Evolutionary conservation across 2,329 filamentous ascomycete species (phyloP).

Genomic region (Domatiomyces globalis): DNA sequence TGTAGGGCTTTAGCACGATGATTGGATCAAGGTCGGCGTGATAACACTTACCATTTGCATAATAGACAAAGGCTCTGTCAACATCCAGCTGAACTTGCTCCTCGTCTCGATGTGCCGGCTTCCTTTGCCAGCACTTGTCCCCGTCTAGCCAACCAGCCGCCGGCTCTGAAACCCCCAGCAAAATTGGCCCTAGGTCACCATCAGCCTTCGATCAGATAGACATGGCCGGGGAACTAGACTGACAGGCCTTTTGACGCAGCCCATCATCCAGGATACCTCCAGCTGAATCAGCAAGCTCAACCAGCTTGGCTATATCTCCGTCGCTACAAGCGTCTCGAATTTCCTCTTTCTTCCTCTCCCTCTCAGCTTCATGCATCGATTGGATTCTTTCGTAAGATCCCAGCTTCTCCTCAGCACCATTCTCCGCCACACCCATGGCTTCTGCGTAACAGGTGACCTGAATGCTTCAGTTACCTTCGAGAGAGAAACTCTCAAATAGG

Average conservation of each 20-base stretch:
- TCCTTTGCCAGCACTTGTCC: constrained; percentile 39
- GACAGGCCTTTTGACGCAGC: constrained; percentile 64
- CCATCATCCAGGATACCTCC: constrained; percentile 56
- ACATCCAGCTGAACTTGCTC: constrained; percentile 86
- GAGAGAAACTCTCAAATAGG: neutral
- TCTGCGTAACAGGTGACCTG: neutral
- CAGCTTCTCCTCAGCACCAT: neutral
- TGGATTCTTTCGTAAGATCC: neutral
- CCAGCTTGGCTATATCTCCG: constrained; percentile 43
- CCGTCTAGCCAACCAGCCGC: constrained; percentile 3
- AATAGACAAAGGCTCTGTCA: constrained; percentile 92
- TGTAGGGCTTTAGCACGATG: constrained; percentile 25
- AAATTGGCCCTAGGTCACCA: constrained; percentile 31
- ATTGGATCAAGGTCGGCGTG: constrained; percentile 14
- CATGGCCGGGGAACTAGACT: constrained; percentile 25
- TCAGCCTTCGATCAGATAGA: constrained; percentile 10
- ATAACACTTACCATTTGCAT: constrained; percentile 55
- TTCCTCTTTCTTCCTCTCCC: neutral
- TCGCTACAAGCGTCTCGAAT: constrained; percentile 48
- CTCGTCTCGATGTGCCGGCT: constrained; percentile 72
- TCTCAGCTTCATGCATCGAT: neutral
- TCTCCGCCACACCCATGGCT: neutral
- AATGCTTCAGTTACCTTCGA: neutral
- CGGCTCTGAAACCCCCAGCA: constrained; percentile 29
- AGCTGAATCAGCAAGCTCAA: constrained; percentile 44